A percentile compares a stretch with the other conserved stretches of the same genome.
Conservation (phyloP, 106 monocot genomes). For the Dendrobium chrysotoxum region DNA sequence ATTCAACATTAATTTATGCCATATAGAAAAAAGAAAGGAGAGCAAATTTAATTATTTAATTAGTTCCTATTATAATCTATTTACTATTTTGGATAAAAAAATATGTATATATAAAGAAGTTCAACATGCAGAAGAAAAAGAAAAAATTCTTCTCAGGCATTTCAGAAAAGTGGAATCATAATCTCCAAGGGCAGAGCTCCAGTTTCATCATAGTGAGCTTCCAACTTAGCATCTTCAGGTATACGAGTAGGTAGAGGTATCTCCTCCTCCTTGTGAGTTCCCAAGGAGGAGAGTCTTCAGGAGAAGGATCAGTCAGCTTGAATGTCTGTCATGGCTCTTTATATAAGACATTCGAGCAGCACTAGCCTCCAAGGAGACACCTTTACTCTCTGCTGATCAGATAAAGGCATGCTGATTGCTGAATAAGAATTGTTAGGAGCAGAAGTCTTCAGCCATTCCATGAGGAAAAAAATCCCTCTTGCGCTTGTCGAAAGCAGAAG, state of each 20-base stretch:
- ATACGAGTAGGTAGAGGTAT: slow-evolving; percentile 27
- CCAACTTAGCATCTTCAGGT: slow-evolving; percentile 35
- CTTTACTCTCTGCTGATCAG: slow-evolving; percentile 31
- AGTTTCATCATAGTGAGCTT: slow-evolving; percentile 34
- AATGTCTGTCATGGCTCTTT: slow-evolving; percentile 35
- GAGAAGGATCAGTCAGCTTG: slow-evolving; percentile 24
- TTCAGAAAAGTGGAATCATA: slow-evolving; percentile 15
- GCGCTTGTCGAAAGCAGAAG: slow-evolving; percentile 34
- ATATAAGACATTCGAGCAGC: slow-evolving; percentile 29
- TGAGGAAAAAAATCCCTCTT: slow-evolving; percentile 39
- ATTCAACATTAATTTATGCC: too few relatives aligned
- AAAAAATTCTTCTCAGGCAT: too few relatives aligned
- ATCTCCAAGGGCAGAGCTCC: slow-evolving; percentile 25
- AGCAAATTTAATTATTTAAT: too few relatives aligned
- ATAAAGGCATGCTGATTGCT: slow-evolving; percentile 22
- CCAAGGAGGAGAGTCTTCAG: slow-evolving; percentile 29
- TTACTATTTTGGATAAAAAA: too few relatives aligned
- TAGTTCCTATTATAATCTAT: too few relatives aligned
- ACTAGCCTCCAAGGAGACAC: slow-evolving; percentile 27
- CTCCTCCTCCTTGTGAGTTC: slow-evolving; percentile 25
- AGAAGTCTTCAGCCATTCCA: slow-evolving; percentile 37
- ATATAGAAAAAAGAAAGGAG: too few relatives aligned
- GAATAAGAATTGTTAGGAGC: slow-evolving; percentile 26
- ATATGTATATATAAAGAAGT: too few relatives aligned
- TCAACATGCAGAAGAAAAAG: too few relatives aligned